Conservation (phyloP, 2,329 filamentous ascomycete genomes). For the Fusarium dlaminii region DNA sequence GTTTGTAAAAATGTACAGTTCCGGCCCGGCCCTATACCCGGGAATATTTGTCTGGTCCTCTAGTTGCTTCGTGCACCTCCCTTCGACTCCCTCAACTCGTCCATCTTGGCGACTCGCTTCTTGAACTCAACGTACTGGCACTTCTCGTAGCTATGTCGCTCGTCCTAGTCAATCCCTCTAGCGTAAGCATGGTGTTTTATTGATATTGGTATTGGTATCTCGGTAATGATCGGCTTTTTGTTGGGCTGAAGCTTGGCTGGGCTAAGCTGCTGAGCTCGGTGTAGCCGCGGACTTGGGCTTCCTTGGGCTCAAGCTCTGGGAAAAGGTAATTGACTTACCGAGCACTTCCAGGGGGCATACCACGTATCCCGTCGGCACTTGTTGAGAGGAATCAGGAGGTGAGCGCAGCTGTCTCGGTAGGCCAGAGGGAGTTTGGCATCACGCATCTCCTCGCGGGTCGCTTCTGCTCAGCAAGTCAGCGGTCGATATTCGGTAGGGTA, state of each 20-base stretch:
- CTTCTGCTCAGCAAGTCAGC: constrained; percentile 60
- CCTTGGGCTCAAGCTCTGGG: constrained; percentile 1
- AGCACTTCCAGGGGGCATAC: constrained; percentile 98
- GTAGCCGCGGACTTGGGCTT: constrained; percentile 1
- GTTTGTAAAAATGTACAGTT: constrained; percentile 48
- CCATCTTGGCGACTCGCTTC: constrained; percentile 98
- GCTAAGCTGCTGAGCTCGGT: constrained; percentile 1
- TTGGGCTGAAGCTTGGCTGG: constrained; percentile 1
- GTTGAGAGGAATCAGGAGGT: constrained; percentile 95
- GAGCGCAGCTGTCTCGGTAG: constrained; percentile 95
- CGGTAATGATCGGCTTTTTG: constrained; percentile 17
- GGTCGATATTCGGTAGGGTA: constrained; percentile 23
- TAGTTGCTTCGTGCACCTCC: constrained; percentile 86
- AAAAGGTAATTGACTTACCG: constrained; percentile 68
- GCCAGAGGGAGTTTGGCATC: constrained; percentile 86
- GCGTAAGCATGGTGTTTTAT: constrained; percentile 34
- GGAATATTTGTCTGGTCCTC: constrained; percentile 39
- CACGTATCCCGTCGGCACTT: constrained; percentile 91
- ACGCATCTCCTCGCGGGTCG: constrained; percentile 92
- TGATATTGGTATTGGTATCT: constrained; percentile 14
- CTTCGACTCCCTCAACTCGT: constrained; percentile 90
- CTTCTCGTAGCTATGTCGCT: constrained; percentile 98
- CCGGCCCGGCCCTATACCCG: constrained; percentile 34
- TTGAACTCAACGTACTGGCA: constrained; percentile 99
- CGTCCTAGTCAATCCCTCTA: constrained; percentile 68